Conservation (phyloP, 164 flowering plant genomes). For the Chimonanthus praecox region DNA sequence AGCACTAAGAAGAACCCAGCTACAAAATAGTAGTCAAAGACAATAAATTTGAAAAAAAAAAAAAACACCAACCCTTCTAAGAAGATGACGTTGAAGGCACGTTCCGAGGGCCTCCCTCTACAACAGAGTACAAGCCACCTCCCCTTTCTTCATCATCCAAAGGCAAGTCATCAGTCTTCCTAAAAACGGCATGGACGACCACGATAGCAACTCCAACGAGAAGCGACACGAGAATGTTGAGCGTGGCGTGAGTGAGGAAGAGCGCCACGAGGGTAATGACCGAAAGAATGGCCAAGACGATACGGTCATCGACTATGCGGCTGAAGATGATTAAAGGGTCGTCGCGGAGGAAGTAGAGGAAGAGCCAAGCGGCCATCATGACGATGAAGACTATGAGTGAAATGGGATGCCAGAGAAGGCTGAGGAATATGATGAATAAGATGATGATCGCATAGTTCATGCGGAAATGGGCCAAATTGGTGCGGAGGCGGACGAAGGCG, state of each 20-base stretch:
- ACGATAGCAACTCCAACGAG: constrained; percentile 28
- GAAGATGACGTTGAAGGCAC: constrained; percentile 5
- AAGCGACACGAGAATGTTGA: constrained; percentile 30
- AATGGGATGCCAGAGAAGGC: constrained; percentile 52
- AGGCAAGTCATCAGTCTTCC: constrained; percentile 39
- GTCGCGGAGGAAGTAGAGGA: constrained; percentile 54
- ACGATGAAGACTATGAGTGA: constrained; percentile 42
- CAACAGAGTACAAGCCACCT: background rate
- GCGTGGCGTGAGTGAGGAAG: constrained; percentile 34
- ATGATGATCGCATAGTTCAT: constrained; percentile 42
- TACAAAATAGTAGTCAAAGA: no score
- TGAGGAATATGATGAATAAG: constrained; percentile 35
- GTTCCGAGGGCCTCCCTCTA: background rate
- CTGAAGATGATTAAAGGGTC: constrained; percentile 29
- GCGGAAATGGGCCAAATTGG: constrained; percentile 37
- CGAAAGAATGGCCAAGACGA: constrained; percentile 30
- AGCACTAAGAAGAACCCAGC: no score
- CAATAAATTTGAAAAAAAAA: no score
- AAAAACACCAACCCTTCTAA: background rate
- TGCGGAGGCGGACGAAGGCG: constrained; percentile 20
- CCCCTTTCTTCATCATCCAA: constrained; percentile 22
- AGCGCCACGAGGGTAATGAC: constrained; percentile 32
- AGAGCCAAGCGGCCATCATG: constrained; percentile 45
- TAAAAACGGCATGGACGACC: constrained; percentile 32
- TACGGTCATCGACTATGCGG: constrained; percentile 28